Evolutionary conservation across 2,329 filamentous ascomycete genomes (phyloP).

Genomic region (Neospermospora avenae): DNA sequence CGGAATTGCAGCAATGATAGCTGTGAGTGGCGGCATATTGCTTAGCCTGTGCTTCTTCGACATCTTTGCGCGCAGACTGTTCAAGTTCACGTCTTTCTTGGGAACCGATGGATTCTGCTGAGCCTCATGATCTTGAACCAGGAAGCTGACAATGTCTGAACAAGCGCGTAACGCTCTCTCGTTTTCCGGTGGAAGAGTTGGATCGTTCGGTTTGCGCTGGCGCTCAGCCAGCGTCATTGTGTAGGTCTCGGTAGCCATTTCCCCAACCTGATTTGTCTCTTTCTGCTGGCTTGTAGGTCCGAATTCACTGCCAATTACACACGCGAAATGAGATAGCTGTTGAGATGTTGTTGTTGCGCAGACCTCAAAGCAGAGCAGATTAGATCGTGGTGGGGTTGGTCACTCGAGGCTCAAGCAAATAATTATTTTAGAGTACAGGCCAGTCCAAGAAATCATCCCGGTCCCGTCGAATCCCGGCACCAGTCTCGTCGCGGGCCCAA

Average conservation of each 20-base stretch:
- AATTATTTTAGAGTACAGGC: conserved; percentile 4
- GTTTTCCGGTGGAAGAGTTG: conserved; percentile 83
- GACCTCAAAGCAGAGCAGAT: neutral
- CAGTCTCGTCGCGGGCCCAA: conserved; percentile 2
- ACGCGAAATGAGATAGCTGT: neutral
- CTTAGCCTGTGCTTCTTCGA: conserved; percentile 89
- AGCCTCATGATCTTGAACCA: conserved; percentile 92
- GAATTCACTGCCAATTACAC: neutral
- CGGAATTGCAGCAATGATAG: conserved; percentile 97
- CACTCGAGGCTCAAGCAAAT: no score
- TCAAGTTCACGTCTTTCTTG: conserved; percentile 88
- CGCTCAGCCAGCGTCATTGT: conserved; percentile 53
- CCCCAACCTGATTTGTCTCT: neutral
- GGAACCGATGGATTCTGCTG: conserved; percentile 69
- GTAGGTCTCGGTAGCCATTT: conserved; percentile 47
- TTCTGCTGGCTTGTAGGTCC: neutral
- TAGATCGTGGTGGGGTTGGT: conserved; percentile 7
- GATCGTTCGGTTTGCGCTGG: conserved; percentile 58
- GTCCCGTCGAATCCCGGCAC: conserved; percentile 3
- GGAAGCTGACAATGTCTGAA: conserved; percentile 87
- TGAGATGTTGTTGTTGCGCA: neutral
- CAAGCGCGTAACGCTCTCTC: conserved; percentile 93
- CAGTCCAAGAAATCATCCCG: neutral
- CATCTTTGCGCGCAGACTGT: conserved; percentile 79
- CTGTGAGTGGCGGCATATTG: conserved; percentile 86